Conservation (phyloP, 306 rosid species). For the Trichosanthes cucumerina region DNA sequence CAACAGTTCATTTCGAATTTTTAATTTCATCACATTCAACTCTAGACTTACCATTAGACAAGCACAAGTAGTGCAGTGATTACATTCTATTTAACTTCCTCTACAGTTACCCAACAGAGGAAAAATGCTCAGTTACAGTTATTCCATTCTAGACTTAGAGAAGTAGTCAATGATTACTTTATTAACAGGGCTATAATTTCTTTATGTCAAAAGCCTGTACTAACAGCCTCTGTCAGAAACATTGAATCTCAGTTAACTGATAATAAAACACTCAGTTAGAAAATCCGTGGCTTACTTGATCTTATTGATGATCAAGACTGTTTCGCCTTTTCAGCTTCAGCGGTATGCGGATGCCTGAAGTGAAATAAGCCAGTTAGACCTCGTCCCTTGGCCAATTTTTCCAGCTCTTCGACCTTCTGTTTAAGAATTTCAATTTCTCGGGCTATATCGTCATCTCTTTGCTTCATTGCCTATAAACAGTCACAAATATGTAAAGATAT, state of each 20-base stretch:
- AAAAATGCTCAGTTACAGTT: not conserved
- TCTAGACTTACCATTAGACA: not conserved
- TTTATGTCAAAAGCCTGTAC: not conserved
- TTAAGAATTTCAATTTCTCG: conserved; percentile 33
- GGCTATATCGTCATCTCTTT: conserved; percentile 30
- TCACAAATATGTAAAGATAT: not conserved
- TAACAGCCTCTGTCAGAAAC: not conserved
- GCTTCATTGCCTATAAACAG: conserved; percentile 37
- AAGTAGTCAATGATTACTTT: not conserved
- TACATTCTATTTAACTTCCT: not conserved
- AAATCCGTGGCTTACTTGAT: not conserved
- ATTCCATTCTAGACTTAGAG: not conserved
- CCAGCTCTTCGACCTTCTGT: conserved; percentile 39
- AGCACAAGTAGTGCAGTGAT: not conserved
- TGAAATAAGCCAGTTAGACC: conserved; percentile 36
- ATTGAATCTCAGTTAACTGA: not conserved
- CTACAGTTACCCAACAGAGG: not conserved
- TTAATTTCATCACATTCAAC: not conserved
- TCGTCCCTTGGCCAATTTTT: conserved; percentile 40
- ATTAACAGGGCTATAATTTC: not conserved
- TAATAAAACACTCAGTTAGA: not conserved
- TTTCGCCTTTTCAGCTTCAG: conserved; percentile 17
- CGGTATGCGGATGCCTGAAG: conserved; percentile 21
- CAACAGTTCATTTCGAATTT: not conserved
- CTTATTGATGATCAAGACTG: conserved; percentile 11